Conservation (phyloP, 768 basidiomycete genomes). For the Tremella yokohamensis region DNA sequence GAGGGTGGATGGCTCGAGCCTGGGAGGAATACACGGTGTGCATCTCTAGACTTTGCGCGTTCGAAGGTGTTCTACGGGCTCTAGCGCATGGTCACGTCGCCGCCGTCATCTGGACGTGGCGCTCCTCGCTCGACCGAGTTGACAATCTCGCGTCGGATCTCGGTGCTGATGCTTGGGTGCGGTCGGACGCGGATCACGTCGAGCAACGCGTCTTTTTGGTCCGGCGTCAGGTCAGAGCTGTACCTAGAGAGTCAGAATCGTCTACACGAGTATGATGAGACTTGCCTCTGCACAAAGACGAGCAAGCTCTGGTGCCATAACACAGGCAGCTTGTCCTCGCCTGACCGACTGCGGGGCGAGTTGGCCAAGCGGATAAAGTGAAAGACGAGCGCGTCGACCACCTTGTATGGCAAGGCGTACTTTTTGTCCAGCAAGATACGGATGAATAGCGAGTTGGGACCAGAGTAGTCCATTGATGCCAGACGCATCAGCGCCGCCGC, state of each 20-base stretch:
- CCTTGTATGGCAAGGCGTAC: constrained; percentile 94
- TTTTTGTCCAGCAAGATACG: constrained; percentile 96
- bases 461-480: constrained; percentile 93
- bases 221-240: constrained; percentile 86
- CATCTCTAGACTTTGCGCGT: no score
- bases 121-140: constrained; percentile 83
- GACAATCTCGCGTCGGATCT: constrained; percentile 84
- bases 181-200: constrained; percentile 83
- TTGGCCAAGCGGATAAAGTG: constrained; percentile 97
- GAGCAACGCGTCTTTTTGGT: constrained; percentile 95
- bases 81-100: constrained; percentile 28
- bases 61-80: no score
- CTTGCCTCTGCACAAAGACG: constrained; percentile 85
- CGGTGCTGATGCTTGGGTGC: constrained; percentile 81
- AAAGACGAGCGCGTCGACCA: constrained; percentile 93
- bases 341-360: constrained; percentile 65
- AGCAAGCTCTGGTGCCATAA: constrained; percentile 97
- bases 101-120: constrained; percentile 58
- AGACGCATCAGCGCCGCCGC: constrained; percentile 90
- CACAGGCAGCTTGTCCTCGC: constrained; percentile 78
- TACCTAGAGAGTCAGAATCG: constrained; percentile 60
- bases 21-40: no score
- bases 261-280: constrained; percentile 8
- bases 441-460: constrained; percentile 96
- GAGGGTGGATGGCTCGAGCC: no score